These are phyloP conservation scores for Penicillium ucsense DNA, from an alignment of 495 filamentous ascomycete species.

Conservation along the genomic window DNA sequence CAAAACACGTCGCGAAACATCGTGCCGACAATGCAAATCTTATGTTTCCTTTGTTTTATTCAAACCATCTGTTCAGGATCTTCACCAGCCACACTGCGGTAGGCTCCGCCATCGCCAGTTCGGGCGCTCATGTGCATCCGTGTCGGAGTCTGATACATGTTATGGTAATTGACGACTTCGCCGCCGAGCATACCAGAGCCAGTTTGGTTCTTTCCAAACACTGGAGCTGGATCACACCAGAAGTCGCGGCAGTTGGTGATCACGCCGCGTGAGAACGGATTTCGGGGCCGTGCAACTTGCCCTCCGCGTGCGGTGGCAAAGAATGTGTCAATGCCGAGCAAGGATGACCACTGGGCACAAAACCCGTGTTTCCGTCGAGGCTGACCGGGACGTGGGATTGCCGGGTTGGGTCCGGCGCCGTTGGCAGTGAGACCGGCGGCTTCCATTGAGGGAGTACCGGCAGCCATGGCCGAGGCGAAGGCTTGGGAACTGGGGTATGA, in stretches of 20 bases:
- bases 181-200: constrained; percentile 72
- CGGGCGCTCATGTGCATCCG: constrained; percentile 44
- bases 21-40: background rate
- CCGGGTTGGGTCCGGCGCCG: constrained; percentile 41
- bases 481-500: constrained; percentile 50
- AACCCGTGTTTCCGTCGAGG: constrained; percentile 47
- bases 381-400: constrained; percentile 28
- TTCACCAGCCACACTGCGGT: constrained; percentile 33
- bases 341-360: constrained; percentile 66
- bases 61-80: constrained; percentile 26
- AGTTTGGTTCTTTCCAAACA: constrained; percentile 65
- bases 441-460: constrained; percentile 55
- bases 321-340: constrained; percentile 87
- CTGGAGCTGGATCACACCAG: constrained; percentile 80
- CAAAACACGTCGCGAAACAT: too few relatives aligned
- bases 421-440: constrained; percentile 57
- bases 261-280: constrained; percentile 76
- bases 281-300: constrained; percentile 44
- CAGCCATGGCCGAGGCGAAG: constrained; percentile 68
- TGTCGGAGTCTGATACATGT: constrained; percentile 75
- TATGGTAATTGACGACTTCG: constrained; percentile 71
- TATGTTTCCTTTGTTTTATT: background rate
- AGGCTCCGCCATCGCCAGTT: constrained; percentile 13
- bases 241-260: constrained; percentile 90
- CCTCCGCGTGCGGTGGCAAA: constrained; percentile 64